Conservation (phyloP, 2,329 filamentous ascomycete species). For the Trichoderma cornu-damae region DNA sequence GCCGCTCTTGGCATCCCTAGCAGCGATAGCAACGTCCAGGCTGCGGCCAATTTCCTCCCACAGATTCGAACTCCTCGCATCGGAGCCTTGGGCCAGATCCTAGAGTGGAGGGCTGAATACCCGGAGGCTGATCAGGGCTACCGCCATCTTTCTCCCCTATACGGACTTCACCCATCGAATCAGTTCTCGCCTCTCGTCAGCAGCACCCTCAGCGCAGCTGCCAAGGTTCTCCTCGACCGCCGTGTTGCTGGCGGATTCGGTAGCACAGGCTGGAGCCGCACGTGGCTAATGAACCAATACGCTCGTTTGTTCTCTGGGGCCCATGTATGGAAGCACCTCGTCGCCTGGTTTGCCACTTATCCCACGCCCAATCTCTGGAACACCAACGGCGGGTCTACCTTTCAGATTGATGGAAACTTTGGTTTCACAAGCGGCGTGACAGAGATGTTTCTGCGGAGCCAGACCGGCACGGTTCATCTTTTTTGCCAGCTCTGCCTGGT, state of each 20-base stretch:
- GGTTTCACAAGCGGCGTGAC: constrained; percentile 41
- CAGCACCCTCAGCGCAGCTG: constrained; percentile 19
- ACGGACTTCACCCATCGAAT: constrained; percentile 40
- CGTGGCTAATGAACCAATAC: constrained; percentile 44
- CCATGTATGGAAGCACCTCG: constrained; percentile 26
- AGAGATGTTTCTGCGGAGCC: constrained; percentile 42
- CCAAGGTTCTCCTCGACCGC: constrained; percentile 28
- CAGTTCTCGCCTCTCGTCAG: constrained; percentile 22
- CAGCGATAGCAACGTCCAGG: constrained; percentile 10
- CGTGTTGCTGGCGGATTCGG: constrained; percentile 33
- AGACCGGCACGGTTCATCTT: constrained; percentile 26
- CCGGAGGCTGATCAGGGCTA: constrained; percentile 40
- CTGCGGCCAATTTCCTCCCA: constrained; percentile 14
- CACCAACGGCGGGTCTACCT: constrained; percentile 31
- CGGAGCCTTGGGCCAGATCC: constrained; percentile 31
- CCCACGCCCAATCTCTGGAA: constrained; percentile 35
- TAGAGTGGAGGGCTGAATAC: constrained; percentile 36
- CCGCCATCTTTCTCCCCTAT: constrained; percentile 44
- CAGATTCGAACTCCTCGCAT: constrained; percentile 17
- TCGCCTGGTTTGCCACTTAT: constrained; percentile 27
- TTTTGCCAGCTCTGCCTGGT: constrained; percentile 26
- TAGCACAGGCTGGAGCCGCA: constrained; percentile 38
- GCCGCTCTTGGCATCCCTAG: constrained; percentile 7
- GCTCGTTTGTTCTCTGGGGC: constrained; percentile 38
- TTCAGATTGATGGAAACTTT: constrained; percentile 49